phyloP scores from a whole-genome alignment of 2,329 filamentous ascomycete genomes.

The Aspergillus caelatus region DNA sequence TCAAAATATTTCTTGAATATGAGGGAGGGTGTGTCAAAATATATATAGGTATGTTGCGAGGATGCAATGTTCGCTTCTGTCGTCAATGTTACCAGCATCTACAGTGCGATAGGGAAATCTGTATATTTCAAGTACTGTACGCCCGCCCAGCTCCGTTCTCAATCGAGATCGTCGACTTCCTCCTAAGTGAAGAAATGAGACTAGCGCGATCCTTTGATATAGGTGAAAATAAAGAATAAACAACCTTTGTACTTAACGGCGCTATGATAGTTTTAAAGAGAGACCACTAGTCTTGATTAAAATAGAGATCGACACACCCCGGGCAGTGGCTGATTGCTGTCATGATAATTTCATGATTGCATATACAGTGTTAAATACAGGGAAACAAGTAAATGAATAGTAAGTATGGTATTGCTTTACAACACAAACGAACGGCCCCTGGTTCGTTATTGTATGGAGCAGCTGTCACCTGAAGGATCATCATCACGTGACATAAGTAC shows the following conservation, averaged over 20 bases:
- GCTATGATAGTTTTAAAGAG: not conserved
- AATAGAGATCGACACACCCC: not conserved
- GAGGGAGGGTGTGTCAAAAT: not conserved
- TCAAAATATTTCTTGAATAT: not conserved
- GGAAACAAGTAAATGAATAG: too few species aligned
- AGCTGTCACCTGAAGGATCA: not conserved
- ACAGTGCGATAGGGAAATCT: not conserved
- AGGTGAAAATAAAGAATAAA: not conserved
- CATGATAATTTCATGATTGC: not conserved
- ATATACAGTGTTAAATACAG: not conserved
- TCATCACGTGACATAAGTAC: not conserved
- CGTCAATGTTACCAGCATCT: not conserved
- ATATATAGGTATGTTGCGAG: not conserved
- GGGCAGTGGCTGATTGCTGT: not conserved
- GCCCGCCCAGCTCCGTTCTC: not conserved
- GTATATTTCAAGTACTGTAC: not conserved
- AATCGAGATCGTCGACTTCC: not conserved
- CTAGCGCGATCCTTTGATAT: not conserved
- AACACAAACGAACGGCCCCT: not conserved
- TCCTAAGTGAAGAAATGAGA: not conserved
- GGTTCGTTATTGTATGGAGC: not conserved
- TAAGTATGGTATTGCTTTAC: not conserved
- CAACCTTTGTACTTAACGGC: not conserved
- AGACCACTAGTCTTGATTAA: not conserved
- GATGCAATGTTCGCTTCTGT: not conserved